phyloP scores from a whole-genome alignment of 2,329 filamentous ascomycete species.

The Didymella pomorum region DNA sequence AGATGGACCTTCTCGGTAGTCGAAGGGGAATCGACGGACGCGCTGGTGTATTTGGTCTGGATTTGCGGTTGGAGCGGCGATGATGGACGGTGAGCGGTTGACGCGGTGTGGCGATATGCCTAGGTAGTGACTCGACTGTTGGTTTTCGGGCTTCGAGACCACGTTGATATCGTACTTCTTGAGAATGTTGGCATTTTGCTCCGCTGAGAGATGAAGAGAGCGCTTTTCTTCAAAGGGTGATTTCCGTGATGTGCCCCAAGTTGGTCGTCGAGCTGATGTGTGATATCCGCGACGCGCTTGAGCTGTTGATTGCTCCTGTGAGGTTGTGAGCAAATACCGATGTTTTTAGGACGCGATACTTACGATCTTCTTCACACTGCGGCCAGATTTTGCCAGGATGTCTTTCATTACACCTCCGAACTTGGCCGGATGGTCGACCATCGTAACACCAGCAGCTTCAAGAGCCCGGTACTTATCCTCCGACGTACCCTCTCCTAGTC shows the following conservation, averaged over 20 bases:
- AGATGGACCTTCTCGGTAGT: conserved; percentile 60
- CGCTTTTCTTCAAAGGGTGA: conserved; percentile 51
- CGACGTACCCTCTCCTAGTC: conserved; percentile 70
- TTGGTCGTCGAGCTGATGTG: conserved; percentile 41
- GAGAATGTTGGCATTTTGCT: conserved; percentile 65
- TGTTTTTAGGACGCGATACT: conserved; percentile 11
- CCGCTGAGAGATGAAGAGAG: conserved; percentile 63
- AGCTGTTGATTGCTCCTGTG: conserved; percentile 46
- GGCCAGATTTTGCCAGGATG: conserved; percentile 59
- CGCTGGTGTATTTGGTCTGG: conserved; percentile 54
- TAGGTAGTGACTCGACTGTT: conserved; percentile 58
- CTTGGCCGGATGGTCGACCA: conserved; percentile 79
- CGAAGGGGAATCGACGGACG: conserved; percentile 67
- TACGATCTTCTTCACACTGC: conserved; percentile 52
- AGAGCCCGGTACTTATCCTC: conserved; percentile 72
- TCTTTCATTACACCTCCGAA: conserved; percentile 73
- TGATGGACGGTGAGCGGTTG: conserved; percentile 68
- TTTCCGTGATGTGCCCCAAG: conserved; percentile 6
- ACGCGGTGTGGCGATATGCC: conserved; percentile 72
- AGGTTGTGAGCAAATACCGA: conserved; percentile 6
- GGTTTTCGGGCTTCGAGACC: conserved; percentile 46
- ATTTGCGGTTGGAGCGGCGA: conserved; percentile 63
- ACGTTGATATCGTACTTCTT: conserved; percentile 60
- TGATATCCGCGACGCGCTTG: conserved; percentile 58
- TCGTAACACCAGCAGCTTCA: conserved; percentile 70